phyloP scores from a whole-genome alignment of 73 alveolate species.

The Halteria grandinella region DNA sequence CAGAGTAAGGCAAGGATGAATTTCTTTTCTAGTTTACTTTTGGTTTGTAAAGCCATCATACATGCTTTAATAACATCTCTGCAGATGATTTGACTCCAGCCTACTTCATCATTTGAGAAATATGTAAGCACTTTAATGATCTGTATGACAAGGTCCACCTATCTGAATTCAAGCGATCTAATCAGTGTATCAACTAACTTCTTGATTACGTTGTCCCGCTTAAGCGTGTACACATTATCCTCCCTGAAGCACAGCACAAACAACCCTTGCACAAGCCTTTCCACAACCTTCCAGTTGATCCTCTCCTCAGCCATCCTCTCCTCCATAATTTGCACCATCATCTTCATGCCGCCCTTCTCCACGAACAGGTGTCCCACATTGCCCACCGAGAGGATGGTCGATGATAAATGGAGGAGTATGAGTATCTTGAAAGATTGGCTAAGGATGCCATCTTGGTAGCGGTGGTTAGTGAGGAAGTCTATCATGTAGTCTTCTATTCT shows the following conservation, averaged over 20 bases:
- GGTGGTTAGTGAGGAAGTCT: slow-evolving; percentile 4
- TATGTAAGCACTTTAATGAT: slow-evolving; percentile 50
- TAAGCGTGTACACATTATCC: slow-evolving; percentile 2
- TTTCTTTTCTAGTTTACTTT: slow-evolving; percentile 57
- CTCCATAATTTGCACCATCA: background rate
- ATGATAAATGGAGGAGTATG: slow-evolving; percentile 53
- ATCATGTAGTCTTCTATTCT: slow-evolving; percentile 36
- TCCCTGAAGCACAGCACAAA: slow-evolving; percentile 57
- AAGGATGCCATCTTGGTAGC: slow-evolving; percentile 22
- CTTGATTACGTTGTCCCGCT: slow-evolving; percentile 1
- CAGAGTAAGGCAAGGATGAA: slow-evolving; percentile 51
- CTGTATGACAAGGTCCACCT: slow-evolving; percentile 18
- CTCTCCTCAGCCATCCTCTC: slow-evolving; percentile 15
- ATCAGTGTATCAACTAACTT: slow-evolving; percentile 16
- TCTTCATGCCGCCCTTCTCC: slow-evolving; percentile 52
- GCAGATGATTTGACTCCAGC: slow-evolving; percentile 50
- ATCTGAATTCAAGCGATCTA: background rate
- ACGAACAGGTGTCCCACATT: slow-evolving; percentile 14
- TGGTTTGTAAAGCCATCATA: slow-evolving; percentile 6
- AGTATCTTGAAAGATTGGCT: slow-evolving; percentile 5
- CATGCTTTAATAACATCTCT: slow-evolving; percentile 54
- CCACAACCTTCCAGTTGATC: slow-evolving; percentile 49
- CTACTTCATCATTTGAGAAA: slow-evolving; percentile 52
- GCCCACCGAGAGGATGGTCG: background rate
- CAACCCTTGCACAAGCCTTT: slow-evolving; percentile 5